Evolutionary conservation across 345 rosid species (phyloP), one percentile per base, ranked within the genome.

Genomic region (Dimocarpus longan): DNA sequence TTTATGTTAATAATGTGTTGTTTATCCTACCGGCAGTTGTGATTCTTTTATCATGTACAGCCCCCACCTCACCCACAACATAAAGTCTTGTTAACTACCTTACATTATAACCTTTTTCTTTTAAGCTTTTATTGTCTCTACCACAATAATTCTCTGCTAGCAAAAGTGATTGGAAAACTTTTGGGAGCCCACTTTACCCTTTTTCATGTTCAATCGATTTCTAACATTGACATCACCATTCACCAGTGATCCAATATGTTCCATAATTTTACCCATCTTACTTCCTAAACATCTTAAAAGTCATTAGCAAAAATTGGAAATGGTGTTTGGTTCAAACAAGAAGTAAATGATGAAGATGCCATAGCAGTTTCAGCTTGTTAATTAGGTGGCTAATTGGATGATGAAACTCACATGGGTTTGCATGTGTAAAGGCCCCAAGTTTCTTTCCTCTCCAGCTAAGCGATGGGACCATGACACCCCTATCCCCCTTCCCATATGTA

Each of bases 391-490:
- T 32, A 32, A 32, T 32, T 3, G 37, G 3, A 57, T 57, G 24
- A 57, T 19, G 64, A 21, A 66, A 28, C 28, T 6, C 40, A 67
- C 79, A 54, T 68, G 74, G 62, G 57, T 46, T 43, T 68, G 78
- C 89, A 78, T 79, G 85, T 80, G 87, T 16, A 24, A 19, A 75
- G 78, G 76, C 10, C 85, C 86, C 32, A 60, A 60, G 28, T 60
- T 60, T 21, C n/a, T 54, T 54, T 5, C n/a, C 59, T 19, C 63
- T 57, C 24, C 21, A 5, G 13, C 56, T 50, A 13, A 50, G 56
- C 13, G n/a, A 54, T 60, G 63, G 63, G 63, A 57, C 63, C 63
- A 7, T 57, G 8, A 46, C 52, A 8, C 52, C 52, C 52, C 5
- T 10, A 52, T 24, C 63, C 21, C 0, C 64, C 28, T 18, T 2